phyloP scores from a whole-genome alignment of 352 stramenopile genomes.

The Pilasporangium apinafurcum region DNA sequence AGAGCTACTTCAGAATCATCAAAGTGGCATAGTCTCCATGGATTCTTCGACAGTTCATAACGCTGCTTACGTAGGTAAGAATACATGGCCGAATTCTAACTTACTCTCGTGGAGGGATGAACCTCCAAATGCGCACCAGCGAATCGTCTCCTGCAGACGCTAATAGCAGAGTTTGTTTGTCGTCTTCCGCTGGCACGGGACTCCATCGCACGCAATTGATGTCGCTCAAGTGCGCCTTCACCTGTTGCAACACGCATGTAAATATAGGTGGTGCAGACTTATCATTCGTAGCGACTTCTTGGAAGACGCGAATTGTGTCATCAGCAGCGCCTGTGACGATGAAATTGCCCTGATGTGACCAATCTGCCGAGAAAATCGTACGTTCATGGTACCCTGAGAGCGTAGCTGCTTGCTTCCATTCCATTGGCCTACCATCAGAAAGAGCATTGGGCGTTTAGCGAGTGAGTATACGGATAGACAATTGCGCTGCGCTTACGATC shows the following conservation, averaged over 20 bases:
- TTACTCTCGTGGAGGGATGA: conserved; percentile 19
- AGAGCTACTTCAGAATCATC: too few species aligned
- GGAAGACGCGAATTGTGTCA: conserved; percentile 88
- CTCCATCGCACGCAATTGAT: conserved; percentile 83
- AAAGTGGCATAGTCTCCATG: too few species aligned
- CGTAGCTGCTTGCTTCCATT: conserved; percentile 82
- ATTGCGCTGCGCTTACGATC: conserved; percentile 16
- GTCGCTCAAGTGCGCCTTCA: conserved; percentile 61
- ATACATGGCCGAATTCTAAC: too few species aligned
- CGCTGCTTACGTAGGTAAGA: too few species aligned
- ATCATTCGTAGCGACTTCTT: conserved; percentile 19
- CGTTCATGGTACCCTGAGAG: conserved; percentile 84
- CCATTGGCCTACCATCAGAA: conserved; percentile 21
- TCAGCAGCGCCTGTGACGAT: conserved; percentile 89
- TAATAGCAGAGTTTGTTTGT: conserved; percentile 39
- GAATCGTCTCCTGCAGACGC: conserved; percentile 63
- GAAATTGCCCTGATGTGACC: conserved; percentile 78
- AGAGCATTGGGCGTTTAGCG: background rate
- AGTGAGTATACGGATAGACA: background rate
- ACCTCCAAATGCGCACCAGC: conserved; percentile 64
- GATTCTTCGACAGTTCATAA: too few species aligned
- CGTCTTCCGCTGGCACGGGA: conserved; percentile 15
- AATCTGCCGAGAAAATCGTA: conserved; percentile 93
- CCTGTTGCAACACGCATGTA: conserved; percentile 54
- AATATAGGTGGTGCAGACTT: conserved; percentile 25